Evolutionary conservation across 2,329 filamentous ascomycete species (phyloP), one percentile per base, ranked within the genome.

Genomic region (Purpureocillium lavendulum): DNA sequence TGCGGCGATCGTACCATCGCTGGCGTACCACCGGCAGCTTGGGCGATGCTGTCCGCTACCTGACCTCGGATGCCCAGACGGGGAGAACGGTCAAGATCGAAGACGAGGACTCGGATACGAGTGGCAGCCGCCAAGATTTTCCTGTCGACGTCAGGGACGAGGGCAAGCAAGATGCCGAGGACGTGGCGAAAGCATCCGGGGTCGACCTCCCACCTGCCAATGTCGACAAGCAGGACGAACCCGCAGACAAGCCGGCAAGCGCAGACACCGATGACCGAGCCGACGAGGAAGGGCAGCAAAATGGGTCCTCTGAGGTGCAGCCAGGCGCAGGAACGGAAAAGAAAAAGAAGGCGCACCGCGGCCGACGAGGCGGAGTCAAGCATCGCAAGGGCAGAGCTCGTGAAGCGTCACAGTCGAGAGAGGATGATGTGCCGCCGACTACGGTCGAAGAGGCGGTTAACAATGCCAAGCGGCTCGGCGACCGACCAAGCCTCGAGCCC

Each of bases 291-390:
- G 35, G 17, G 9, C 18, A n/a, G n/a, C 35, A 36, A 10, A 30
- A 35, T 16, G 30, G 32, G 12, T 6, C 32, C 7, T 18, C 30
- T 3, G 35, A 32, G 7, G 13, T 29, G 13, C 15, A 28, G 7
- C 26, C 32, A 1, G 46, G 41, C 16, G 17, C 12, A 4, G 55
- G 33, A 39, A 51, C 38, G 39, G 70, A 73, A 13, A 81, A 80
- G 51, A 82, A 82, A 58, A 82, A 78, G 54, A 85, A 82, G 56
- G 71, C 75, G 0, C 81, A 84, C 40, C 71, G 84, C 40, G 84
- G 84, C 4, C 72, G 77, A n/a, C 74, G 84, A 35, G 84, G 83
- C 16, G 84, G 84, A 2, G 73, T 75, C 14, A 81, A 82, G 55
- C 79, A 83, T 43, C 75, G 77, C 45, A 80, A 76, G 47, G 70